Base-by-base conservation (phyloP, 495 filamentous ascomycete species). In the Lasiosphaeriaceae sp. region DNA sequence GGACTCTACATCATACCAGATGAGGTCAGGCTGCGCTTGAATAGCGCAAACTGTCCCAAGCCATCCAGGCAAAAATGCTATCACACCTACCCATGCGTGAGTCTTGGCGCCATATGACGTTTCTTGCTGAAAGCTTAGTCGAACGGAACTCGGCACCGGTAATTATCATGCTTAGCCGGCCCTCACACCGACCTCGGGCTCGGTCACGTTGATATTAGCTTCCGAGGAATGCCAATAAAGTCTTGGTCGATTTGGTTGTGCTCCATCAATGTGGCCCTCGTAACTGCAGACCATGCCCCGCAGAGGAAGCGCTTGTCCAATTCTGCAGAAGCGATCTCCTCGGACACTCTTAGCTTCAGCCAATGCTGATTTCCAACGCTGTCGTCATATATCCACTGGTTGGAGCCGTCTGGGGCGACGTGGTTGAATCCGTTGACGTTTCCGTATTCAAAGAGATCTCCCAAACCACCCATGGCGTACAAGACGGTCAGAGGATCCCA, bases 401-500 rank as follows among this genome's bases (percentile, higher is more conserved):
- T 77, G 11, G 67, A 48, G 4, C 74, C 74, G 19, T 73, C 45
- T 0, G 49, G 34, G 5, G 53, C 39, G 12, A 73, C 64, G 22
- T 62, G 29, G 43, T 75, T 75, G 46, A 65, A 66, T 19, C 72
- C 72, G 31, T 51, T 53, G 24, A 62, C 43, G 23, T 71, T 71
- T 9, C 67, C 70, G 2, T 63, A 58, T 39, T 68, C 61, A 43
- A 71, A 72, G 12, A 69, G 44, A 0, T 58, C 68, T 0, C 64
- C 67, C n/a, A 74, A 41, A 12, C 75, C 75, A 7, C 65, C 9
- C 29, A 77, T 71, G 5, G 73, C 77, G 43, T 80, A 79, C 16
- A 76, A 37, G 2, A 75, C 63, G 0, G 76, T 70, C 35, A 79
- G 57, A 3, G 74, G 75, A 59, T 80, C 77, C 74, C 74, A 80